Evolutionary conservation across 129 eudicot species (phyloP).

Genomic region (Lactuca sativa): DNA sequence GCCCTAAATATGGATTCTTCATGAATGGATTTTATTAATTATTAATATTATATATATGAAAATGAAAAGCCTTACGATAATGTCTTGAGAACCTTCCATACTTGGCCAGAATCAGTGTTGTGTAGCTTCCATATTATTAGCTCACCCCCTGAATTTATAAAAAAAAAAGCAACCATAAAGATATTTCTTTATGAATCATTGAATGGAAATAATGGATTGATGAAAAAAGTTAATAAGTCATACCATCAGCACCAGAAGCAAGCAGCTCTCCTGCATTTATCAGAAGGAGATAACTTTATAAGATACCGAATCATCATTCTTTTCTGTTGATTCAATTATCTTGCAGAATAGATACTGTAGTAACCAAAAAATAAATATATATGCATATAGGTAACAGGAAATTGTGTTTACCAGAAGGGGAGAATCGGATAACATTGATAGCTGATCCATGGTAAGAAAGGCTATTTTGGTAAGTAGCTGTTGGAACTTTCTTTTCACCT

Average conservation of each 20-base stretch:
- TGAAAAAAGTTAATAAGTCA: slow-evolving; percentile 17
- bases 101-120: slow-evolving; percentile 61
- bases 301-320: background rate
- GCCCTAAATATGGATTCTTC: background rate
- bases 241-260: slow-evolving; percentile 99
- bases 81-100: slow-evolving; percentile 90
- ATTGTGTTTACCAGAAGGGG: slow-evolving; percentile 66
- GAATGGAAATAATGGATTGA: background rate
- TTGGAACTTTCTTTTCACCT: slow-evolving; percentile 67
- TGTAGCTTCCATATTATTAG: slow-evolving; percentile 82
- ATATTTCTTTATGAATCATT: background rate
- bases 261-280: slow-evolving; percentile 73
- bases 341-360: background rate
- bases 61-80: slow-evolving; percentile 62
- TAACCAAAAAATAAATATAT: background rate
- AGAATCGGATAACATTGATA: slow-evolving; percentile 86
- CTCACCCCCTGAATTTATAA: slow-evolving; percentile 72
- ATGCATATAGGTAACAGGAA: background rate
- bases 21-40: background rate
- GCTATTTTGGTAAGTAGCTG: slow-evolving; percentile 68
- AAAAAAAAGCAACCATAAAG: background rate
- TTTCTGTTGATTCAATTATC: background rate
- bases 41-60: background rate
- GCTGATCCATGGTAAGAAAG: slow-evolving; percentile 92
- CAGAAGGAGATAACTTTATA: slow-evolving; percentile 18